Evolutionary conservation across 116 monocot species (phyloP).

Genomic region (Trichopus zeylanicus): DNA sequence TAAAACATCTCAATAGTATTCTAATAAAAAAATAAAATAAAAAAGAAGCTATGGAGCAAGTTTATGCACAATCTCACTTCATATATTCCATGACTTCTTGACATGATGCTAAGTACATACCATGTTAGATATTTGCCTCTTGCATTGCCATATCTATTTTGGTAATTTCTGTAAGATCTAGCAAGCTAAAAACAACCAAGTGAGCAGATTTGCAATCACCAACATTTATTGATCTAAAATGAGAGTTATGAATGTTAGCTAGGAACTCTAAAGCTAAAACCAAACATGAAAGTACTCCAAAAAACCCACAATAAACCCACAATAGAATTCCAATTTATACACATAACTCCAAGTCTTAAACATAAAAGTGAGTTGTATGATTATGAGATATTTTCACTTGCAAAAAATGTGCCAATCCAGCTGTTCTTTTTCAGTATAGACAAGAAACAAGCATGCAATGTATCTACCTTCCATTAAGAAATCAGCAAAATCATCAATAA

Average conservation of each 20-base stretch:
- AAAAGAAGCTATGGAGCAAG: no score
- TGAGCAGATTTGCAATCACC: background rate
- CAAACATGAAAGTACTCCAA: background rate
- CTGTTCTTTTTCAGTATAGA: no score
- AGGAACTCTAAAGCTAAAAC: background rate
- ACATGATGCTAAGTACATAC: constrained; percentile 63
- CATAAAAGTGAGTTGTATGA: no score
- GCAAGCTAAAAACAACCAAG: background rate
- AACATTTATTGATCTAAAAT: no score
- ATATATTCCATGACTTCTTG: constrained; percentile 63
- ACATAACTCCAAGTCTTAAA: no score
- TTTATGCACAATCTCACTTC: constrained; percentile 39
- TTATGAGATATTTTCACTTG: no score
- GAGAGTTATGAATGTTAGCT: background rate
- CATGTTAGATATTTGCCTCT: constrained; percentile 83
- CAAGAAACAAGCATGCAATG: background rate
- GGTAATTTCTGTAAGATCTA: constrained; percentile 47
- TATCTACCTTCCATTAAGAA: constrained; percentile 61
- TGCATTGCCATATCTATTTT: constrained; percentile 55
- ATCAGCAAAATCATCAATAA: constrained; percentile 91
- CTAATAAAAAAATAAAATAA: no score
- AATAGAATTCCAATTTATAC: no score
- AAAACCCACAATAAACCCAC: no score
- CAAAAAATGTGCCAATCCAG: no score
- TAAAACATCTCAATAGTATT: background rate